Base-by-base conservation (phyloP, 768 basidiomycete genomes). In the Sarcodon aspratus region DNA sequence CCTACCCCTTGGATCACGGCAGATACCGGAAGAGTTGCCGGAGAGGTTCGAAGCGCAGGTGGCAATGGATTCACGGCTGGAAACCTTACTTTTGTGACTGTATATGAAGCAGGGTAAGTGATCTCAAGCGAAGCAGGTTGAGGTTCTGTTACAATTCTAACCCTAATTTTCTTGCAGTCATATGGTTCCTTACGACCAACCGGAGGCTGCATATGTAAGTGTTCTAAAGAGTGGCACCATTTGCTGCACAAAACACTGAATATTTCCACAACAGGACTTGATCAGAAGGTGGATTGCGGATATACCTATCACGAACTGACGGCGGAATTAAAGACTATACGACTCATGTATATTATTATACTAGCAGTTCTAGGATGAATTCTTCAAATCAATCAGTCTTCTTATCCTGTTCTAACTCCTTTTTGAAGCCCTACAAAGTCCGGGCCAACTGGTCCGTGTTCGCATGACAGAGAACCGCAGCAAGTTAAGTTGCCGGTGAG, bases 151-250 rank as follows among this genome's bases (percentile, higher is more conserved):
- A 18, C 13, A 44, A 46, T 34, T 34, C n/a, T 47, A 36, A 46
- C 50, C 40, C 47, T 49, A 31, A n/a, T 45, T 44, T 48, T 42
- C 53, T 53, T 50, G 6, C 56, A 88, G 87, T 34, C 88, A 91
- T 61, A 86, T 92, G 90, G 89, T 89, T 7, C 91, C 92, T 5
- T 82, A 74, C 59, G 90, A 97, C 64, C 90, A 94, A 59, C 85
- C 92, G 1, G 85, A 88, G 58, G 92, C 82, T 36, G 79, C 91
- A 42, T 67, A 91, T 61, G 90, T 84, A 57, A 45, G 80, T 60
- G 32, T 36, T 43, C 59, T 45, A 32, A 21, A n/a, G 36, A 27
- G 27, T 47, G 11, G 21, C 13, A 3, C 6, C 18, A 9, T 33
- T 37, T 8, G 33, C 36, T 33, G 51, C 40, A 32, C 33, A 17